Percentiles rank a stretch among this genome's conserved stretches.
phyloP scores from a whole-genome alignment of 108 stramenopile genomes.

The Cyclostephanos tholiformis region DNA sequence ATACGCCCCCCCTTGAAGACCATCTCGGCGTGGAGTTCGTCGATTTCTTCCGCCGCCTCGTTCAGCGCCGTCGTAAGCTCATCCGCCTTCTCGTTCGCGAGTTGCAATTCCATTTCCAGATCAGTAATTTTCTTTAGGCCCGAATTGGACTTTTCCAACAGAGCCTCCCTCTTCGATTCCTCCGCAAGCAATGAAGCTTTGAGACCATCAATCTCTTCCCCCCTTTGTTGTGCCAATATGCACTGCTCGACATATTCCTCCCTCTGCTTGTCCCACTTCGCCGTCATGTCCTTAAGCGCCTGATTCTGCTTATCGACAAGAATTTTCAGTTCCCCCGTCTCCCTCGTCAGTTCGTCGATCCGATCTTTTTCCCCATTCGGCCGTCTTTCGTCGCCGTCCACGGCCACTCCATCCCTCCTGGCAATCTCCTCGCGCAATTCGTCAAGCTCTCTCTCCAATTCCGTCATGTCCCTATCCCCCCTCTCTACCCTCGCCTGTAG shows the following conservation, averaged over 20 bases:
- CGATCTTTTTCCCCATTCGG: conserved; percentile 12
- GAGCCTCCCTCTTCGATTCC: conserved; percentile 24
- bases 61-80: conserved; percentile 51
- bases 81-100: conserved; percentile 49
- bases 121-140: conserved; percentile 22
- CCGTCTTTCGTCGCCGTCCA: conserved; percentile 11
- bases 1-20: conserved; percentile 38
- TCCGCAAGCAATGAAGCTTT: background rate
- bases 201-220: conserved; percentile 26
- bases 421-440: conserved; percentile 10
- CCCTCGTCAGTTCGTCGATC: conserved; percentile 16
- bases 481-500: conserved; percentile 31
- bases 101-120: conserved; percentile 31
- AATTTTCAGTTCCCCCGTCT: conserved; percentile 43
- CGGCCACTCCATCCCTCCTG: background rate
- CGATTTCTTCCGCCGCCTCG: conserved; percentile 52
- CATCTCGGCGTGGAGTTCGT: conserved; percentile 45
- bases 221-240: background rate
- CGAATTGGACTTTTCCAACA: background rate
- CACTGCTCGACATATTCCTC: conserved; percentile 30
- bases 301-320: conserved; percentile 43
- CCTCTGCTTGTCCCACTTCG: conserved; percentile 26
- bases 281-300: conserved; percentile 32
- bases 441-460: conserved; percentile 46
- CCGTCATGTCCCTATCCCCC: conserved; percentile 26